Evolutionary conservation across 305 asterid genomes (phyloP), one percentile per base, ranked within the genome.

Genomic region (Euphrasia arctica): DNA sequence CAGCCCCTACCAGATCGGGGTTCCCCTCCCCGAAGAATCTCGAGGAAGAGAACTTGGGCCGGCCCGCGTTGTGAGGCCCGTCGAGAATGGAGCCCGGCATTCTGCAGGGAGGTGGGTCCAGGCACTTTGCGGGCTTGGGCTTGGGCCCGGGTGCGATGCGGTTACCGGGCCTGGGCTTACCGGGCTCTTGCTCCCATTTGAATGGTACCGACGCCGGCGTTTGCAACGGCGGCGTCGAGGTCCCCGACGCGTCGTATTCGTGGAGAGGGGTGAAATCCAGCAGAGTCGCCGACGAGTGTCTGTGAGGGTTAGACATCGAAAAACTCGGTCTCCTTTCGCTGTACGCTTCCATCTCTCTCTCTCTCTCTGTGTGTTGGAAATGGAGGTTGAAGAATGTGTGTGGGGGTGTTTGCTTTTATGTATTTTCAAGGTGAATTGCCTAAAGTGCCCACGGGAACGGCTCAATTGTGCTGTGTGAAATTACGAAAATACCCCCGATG

Each of bases 21-120:
- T 31, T 31, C 5, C 42, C 42, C 9, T 5, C 43, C 68, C 73
- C 54, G 43, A 75, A 62, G 63, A 80, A 62, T 58, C 95, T 80
- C 73, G 88, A 85, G 0, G 97, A 89, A 9, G 80, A 77, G 66
- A 83, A 85, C 62, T 69, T 83, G n/a, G 91, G 79, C 50, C 80
- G 79, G 64, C 65, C 75, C 12, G 74, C 70, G 32, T 76, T 58
- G 58, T 69, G 78, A 52, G 94, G 94, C 10, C 95, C 91, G 2
- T 83, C 97, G 39, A 90, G 82, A 39, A 90, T 90, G 0, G 91
- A 75, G 60, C 82, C 9, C 10, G 45, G 97, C 2, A 9, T 39
- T 39, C 3, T 39, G 72, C 80, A 71, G 18, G 88, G 88, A 0
- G 85, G 88, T n/a, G 73, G 85, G 22, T 77, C 85, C 64, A 82